Evolutionary conservation across 768 basidiomycete species (phyloP), one percentile per base, ranked within the genome.

Genomic region (Mrakia gelida): DNA sequence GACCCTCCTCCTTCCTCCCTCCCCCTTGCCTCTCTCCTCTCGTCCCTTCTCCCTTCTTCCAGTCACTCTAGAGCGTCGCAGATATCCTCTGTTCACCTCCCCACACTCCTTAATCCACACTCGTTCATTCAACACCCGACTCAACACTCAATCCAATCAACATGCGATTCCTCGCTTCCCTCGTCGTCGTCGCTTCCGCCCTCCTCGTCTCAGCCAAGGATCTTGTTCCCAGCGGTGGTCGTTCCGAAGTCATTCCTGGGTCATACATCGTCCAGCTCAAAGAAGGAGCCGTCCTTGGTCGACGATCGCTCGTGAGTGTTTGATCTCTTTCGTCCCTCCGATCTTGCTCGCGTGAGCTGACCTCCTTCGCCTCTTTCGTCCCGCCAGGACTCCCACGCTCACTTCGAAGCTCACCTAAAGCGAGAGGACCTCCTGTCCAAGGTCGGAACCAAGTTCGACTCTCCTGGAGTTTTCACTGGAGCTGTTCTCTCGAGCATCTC

Each of bases 391-490:
- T 5, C 62, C 11, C 77, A 78, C 52, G 73, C 49, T 28, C 73
- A 68, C 52, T 78, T 78, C 32, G 68, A 71, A 28, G 73, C 67
- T 26, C 77, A 78, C 65, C 70, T 78, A 73, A 70, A 75, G 77
- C 65, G 73, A 23, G 67, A 65, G 16, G 52, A 49, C 34, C 28
- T 78, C 13, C 49, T 49, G 0, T 75, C 65, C 63, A 49, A 63
- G 28, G 54, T 78, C 59, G 49, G 49, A 3, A 63, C 23, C 28
- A 68, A 63, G 67, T 59, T n/a, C 6, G 74, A 68, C 41, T 56
- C 67, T 26, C 32, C 63, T 26, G 52, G 45, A n/a, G 43, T 73
- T 73, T 73, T 78, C 41, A 21, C 38, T 18, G 77, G 77, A 10
- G 77, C 73, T 3, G 63, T 65, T 26, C 43, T 78, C 16, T 30